Percentiles rank a stretch among this genome's conserved stretches.
Conservation (phyloP, 2,329 filamentous ascomycete species). For the Pseudogymnoascus sp. region DNA sequence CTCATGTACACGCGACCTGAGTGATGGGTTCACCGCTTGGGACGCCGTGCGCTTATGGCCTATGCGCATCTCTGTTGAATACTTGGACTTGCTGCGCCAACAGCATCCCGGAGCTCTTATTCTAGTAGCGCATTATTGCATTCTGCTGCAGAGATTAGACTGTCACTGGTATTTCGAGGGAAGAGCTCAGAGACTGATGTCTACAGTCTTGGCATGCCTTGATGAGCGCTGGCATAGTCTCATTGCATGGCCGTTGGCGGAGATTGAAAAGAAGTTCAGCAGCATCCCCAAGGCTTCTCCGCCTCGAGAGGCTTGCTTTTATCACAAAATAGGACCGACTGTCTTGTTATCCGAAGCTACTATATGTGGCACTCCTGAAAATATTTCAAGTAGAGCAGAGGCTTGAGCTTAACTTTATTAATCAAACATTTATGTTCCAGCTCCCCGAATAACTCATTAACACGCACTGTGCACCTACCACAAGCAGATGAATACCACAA, state of each 20-base stretch:
- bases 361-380: no score
- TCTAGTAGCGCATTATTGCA: conserved; percentile 19
- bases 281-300: no score
- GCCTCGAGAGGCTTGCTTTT: no score
- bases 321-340: no score
- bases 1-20: conserved; percentile 8
- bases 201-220: conserved; percentile 6
- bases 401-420: no score
- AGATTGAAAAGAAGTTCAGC: neutral
- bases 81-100: conserved; percentile 12
- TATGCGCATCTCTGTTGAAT: conserved; percentile 13
- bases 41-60: conserved; percentile 17
- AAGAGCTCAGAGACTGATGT: conserved; percentile 10
- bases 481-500: no score
- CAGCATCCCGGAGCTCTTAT: conserved; percentile 16
- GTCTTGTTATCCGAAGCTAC: no score
- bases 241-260: conserved; percentile 11
- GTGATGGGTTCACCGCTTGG: conserved; percentile 15
- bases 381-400: no score
- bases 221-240: conserved; percentile 10
- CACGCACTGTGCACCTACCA: no score
- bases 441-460: no score
- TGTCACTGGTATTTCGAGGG: conserved; percentile 17
- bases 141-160: conserved; percentile 17
- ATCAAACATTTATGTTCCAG: no score